These are phyloP conservation scores for Trametes elegans DNA, from an alignment of 768 basidiomycete genomes.

Conservation along the genomic window DNA sequence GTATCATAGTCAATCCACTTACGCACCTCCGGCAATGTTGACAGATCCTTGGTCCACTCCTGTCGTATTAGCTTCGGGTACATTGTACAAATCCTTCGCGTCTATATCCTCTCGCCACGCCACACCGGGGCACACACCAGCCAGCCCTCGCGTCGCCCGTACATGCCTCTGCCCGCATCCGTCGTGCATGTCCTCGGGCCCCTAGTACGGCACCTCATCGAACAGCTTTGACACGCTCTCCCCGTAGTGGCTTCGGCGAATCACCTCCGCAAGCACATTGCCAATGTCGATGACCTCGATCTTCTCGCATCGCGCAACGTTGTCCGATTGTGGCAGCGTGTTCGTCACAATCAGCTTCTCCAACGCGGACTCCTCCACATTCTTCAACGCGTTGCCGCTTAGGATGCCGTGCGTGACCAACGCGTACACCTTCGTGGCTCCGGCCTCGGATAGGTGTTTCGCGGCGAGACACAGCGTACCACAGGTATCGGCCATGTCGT, in stretches of 20 bases:
- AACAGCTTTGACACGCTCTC: constrained; percentile 89
- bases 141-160: neutral
- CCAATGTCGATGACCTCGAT: constrained; percentile 95
- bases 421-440: constrained; percentile 81
- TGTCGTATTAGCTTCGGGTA: constrained; percentile 9
- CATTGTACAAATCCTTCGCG: constrained; percentile 15
- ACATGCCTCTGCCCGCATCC: neutral
- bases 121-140: too few relatives aligned
- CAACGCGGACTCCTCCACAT: constrained; percentile 69
- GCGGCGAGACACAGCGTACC: constrained; percentile 93
- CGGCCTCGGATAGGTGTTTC: constrained; percentile 83
- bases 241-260: constrained; percentile 95
- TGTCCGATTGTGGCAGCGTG: constrained; percentile 87
- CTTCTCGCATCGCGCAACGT: constrained; percentile 68
- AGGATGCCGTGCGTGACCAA: constrained; percentile 97
- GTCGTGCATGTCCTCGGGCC: neutral
- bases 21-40: neutral
- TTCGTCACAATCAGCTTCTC: constrained; percentile 98
- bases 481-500: constrained; percentile 99
- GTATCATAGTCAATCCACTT: constrained; percentile 7
- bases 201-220: constrained; percentile 84
- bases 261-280: constrained; percentile 93
- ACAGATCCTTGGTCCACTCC: constrained; percentile 1
- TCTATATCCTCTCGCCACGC: constrained; percentile 17
- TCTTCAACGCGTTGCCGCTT: constrained; percentile 81